Evolutionary conservation across 371 early-diverging fungal genomes (phyloP).

Genomic region (Syncephalastrum sp.): DNA sequence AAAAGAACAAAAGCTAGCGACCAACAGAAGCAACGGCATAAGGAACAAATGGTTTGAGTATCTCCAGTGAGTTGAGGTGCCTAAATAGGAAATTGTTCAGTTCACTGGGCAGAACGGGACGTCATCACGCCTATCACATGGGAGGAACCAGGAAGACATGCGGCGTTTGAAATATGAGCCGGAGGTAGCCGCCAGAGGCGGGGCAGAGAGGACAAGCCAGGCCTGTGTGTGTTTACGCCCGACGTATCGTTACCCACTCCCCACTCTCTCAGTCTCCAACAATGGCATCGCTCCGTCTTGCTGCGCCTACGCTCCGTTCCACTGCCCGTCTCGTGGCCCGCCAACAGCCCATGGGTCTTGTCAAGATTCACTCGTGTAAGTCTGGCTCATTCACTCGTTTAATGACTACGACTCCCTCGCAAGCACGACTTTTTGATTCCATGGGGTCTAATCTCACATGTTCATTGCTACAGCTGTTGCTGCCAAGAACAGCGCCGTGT

Average conservation of each 20-base stretch:
- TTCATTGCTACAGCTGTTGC: slow-evolving; percentile 21
- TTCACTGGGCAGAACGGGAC: too few species aligned
- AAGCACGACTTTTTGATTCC: too few species aligned
- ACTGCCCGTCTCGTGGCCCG: slow-evolving; percentile 35
- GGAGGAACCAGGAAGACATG: too few species aligned
- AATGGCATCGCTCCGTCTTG: slow-evolving; percentile 44
- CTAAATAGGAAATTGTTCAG: too few species aligned
- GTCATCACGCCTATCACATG: too few species aligned
- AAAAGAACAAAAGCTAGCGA: too few species aligned
- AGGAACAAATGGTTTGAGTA: too few species aligned
- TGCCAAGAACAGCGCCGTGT: slow-evolving; percentile 20
- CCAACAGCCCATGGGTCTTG: slow-evolving; percentile 50
- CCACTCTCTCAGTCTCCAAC: slow-evolving; percentile 5
- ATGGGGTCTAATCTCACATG: neutral
- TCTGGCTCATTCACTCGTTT: neutral
- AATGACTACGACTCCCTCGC: neutral
- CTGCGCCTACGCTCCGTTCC: slow-evolving; percentile 39
- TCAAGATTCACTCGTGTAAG: slow-evolving; percentile 53
- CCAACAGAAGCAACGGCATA: too few species aligned
- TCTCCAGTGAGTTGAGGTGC: too few species aligned
- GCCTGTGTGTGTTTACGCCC: neutral
- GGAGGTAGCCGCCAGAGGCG: too few species aligned
- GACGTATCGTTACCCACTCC: slow-evolving; percentile 3
- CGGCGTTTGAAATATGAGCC: too few species aligned
- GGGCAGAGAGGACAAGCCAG: too few species aligned